Evolutionary conservation across 106 monocot genomes (phyloP).

Genomic region (Dendrobium officinale): DNA sequence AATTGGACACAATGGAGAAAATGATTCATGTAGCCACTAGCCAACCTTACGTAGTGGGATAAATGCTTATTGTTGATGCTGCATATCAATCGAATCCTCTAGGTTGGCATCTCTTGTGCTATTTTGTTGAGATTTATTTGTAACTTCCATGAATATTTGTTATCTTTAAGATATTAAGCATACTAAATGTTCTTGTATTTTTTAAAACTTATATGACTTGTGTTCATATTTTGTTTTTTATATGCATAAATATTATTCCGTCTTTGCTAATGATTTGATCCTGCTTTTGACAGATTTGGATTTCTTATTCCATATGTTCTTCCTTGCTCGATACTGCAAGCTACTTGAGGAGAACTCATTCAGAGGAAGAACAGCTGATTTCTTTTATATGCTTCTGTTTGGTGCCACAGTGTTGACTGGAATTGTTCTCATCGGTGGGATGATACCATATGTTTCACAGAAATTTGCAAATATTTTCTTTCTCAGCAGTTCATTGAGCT

Average conservation of each 20-base stretch:
- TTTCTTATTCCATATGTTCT: slow-evolving; percentile 98
- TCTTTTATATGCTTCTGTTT: slow-evolving; percentile 96
- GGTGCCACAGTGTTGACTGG: slow-evolving; percentile 85
- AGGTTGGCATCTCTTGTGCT: no score
- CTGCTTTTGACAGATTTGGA: slow-evolving; percentile 64
- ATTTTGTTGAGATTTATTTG: no score
- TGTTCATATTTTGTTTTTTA: background rate
- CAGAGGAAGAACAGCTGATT: slow-evolving; percentile 92
- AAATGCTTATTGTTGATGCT: no score
- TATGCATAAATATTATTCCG: background rate
- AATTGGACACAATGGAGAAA: no score
- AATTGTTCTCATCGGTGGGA: slow-evolving; percentile 85
- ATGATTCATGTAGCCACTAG: no score
- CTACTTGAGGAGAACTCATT: slow-evolving; percentile 99
- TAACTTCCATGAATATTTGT: no score
- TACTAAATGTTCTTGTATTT: no score
- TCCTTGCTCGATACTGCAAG: slow-evolving; percentile 96
- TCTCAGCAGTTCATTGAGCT: slow-evolving; percentile 94
- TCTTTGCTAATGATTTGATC: background rate
- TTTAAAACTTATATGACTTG: background rate
- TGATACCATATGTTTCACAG: slow-evolving; percentile 83
- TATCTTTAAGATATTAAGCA: no score
- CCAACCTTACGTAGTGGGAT: no score
- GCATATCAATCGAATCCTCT: no score
- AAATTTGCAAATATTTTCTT: slow-evolving; percentile 85